A percentile compares a stretch with the other conserved stretches of the same genome.
Conservation (phyloP, 257 asterid species). For the Ilex aquifolium region DNA sequence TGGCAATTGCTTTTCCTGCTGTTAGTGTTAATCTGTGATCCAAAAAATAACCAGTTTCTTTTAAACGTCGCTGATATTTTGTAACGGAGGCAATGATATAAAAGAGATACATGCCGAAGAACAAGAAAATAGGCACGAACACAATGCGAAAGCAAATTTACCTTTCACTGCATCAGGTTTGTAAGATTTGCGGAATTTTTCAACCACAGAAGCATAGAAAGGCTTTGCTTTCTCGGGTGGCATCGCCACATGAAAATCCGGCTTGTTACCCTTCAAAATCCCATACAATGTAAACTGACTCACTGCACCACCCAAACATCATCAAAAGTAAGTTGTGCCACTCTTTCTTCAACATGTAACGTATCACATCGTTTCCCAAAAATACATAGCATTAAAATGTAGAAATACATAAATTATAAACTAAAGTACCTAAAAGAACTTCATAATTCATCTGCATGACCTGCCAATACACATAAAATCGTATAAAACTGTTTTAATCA, state of each 20-base stretch:
- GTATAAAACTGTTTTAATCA: slow-evolving; percentile 5
- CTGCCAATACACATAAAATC: slow-evolving; percentile 38
- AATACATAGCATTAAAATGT: not conserved
- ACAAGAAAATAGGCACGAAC: not conserved
- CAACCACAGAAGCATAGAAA: slow-evolving; percentile 72
- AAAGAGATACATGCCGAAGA: not conserved
- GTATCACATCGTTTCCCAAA: not conserved
- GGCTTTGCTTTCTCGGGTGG: slow-evolving; percentile 74
- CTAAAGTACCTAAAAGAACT: slow-evolving; percentile 62
- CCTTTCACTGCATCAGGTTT: slow-evolving; percentile 65
- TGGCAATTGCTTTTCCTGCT: too few species aligned
- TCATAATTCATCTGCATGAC: slow-evolving; percentile 72
- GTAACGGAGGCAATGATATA: not conserved
- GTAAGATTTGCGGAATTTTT: slow-evolving; percentile 70
- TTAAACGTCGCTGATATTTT: not conserved
- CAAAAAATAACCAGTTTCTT: not conserved
- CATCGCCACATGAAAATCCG: slow-evolving; percentile 97
- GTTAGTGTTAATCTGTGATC: too few species aligned
- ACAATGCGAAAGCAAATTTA: slow-evolving; percentile 11
- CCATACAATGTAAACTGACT: slow-evolving; percentile 93
- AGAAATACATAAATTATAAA: not conserved
- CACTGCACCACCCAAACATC: slow-evolving; percentile 44
- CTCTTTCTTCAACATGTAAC: not conserved
- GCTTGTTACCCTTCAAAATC: slow-evolving; percentile 82
- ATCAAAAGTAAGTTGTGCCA: slow-evolving; percentile 6